Base-by-base conservation (phyloP, 352 stramenopile species). In the Phytophthora colocasiae region DNA sequence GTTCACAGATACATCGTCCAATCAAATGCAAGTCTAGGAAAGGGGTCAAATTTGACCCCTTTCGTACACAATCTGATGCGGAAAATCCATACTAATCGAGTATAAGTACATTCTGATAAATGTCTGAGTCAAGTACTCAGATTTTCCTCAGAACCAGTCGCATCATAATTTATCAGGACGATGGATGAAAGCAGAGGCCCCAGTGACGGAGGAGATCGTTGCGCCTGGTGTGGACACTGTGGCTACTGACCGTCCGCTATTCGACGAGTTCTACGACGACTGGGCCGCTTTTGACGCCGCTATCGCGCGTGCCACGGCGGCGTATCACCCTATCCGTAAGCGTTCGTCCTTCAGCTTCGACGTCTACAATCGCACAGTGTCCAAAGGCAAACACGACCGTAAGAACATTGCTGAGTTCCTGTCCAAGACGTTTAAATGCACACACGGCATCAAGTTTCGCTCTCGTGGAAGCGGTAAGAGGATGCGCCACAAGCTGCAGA, bases 351-450 rank as follows among this genome's bases (percentile, higher is more conserved):
- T 93, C 24, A 93, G 83, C 27, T 93, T 93, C 59, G 85, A 93
- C 52, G 85, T 93, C 27, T 93, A 93, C 78, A 93, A 93, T 60
- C 85, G 85, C 67, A 93, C 85, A 1, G 85, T 93, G n/a, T 93
- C 85, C 6, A 93, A 93, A 73, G 85, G 85, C 32, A 80, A 80
- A 14, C 85, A 93, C 50, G 83, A 93, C 66, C 81, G 85, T 40
- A 89, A 85, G 47, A 76, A 53, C 46, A 89, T 93, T 43, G 83
- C 85, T 19, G 85, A 93, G 47, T 93, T 85, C 57, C 51, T 92
- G 31, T 90, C 80, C 61, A 93, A 93, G 71, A 93, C 85, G 8
- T 93, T 90, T 66, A 93, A 93, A 60, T 93, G 85, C 62, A 92
- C 85, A 38, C 85, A 93, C 54, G 85, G 85, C 47, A 93, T 93